phyloP scores from a whole-genome alignment of 2,329 filamentous ascomycete species.

The Calonectria montana region DNA sequence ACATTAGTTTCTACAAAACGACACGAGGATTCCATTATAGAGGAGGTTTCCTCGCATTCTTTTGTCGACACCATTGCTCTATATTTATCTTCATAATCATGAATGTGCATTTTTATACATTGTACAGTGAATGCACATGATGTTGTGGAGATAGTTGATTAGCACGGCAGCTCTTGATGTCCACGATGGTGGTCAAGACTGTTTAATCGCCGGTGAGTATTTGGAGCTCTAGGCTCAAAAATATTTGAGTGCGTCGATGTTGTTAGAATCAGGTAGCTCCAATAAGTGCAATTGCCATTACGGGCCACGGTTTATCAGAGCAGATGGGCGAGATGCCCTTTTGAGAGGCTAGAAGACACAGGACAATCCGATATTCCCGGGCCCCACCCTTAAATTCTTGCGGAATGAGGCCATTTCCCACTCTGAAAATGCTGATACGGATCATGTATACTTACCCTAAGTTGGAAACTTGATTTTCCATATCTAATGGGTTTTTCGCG shows the following conservation, averaged over 20 bases:
- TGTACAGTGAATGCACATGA: conserved; percentile 49
- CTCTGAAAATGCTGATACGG: too few species aligned
- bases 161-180: conserved; percentile 58
- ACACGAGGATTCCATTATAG: too few species aligned
- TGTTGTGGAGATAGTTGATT: conserved; percentile 59
- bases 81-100: too few species aligned
- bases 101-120: too few species aligned
- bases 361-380: conserved; percentile 9
- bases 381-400: conserved; percentile 11
- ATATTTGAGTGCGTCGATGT: conserved; percentile 59
- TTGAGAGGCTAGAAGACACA: conserved; percentile 16
- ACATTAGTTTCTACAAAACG: too few species aligned
- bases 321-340: conserved; percentile 54
- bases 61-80: too few species aligned
- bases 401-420: not conserved
- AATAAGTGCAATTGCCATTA: conserved; percentile 58
- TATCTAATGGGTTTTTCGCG: too few species aligned
- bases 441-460: too few species aligned
- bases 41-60: too few species aligned
- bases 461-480: too few species aligned
- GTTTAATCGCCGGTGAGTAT: conserved; percentile 24
- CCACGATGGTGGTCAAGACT: conserved; percentile 57
- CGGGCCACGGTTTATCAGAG: conserved; percentile 60
- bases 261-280: conserved; percentile 56
- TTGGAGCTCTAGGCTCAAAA: conserved; percentile 36